Base-by-base conservation (phyloP, 768 basidiomycete species). In the Suillus placidus region DNA sequence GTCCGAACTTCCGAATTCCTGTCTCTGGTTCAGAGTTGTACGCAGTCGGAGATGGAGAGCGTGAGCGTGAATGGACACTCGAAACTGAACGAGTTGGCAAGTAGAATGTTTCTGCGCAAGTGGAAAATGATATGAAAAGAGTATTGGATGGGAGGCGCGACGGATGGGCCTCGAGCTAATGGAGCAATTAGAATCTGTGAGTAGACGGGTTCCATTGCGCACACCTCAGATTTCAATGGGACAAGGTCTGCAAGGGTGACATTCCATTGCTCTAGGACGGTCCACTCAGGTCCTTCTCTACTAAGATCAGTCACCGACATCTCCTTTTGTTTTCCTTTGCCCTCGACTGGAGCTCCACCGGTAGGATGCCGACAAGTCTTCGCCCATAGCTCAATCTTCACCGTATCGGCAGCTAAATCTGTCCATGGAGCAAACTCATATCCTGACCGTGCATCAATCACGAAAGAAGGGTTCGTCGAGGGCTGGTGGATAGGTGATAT, bases 401-500 rank as follows among this genome's bases (percentile, higher is more conserved):
- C 70, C 49, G 71, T 80, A 56, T 83, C 78, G 3, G 82, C 80
- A 67, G 83, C 84, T n/a, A 84, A 73, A 70, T 91, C 81, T 2
- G 83, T 81, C 77, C 83, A 84, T 20, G 80, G 75, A 0, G 84
- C 80, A 71, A 89, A 89, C 58, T 89, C 87, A 34, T 75, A 76
- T 38, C 80, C 74, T 6, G 83, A 79, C 16, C 72, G 78, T 8
- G 82, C 73, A 70, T 95, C 88, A 20, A 92, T 78, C 1, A 81
- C 63, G 70, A 94, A 97, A 30, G 80, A 76, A 1, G 95, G 95
- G 74, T 94, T 92, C 1, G 91, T 95, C 1, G 95, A 96, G 5
- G 94, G 91, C 30, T 80, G 83, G 73, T 95, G 94, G 58, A 93
- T 82, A 0, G 86, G 83, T 2, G 95, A 97, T 57, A 94, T 83